These are phyloP conservation scores for Calocybe gangraenosa DNA, from an alignment of 768 basidiomycete genomes.

Conservation along the genomic window DNA sequence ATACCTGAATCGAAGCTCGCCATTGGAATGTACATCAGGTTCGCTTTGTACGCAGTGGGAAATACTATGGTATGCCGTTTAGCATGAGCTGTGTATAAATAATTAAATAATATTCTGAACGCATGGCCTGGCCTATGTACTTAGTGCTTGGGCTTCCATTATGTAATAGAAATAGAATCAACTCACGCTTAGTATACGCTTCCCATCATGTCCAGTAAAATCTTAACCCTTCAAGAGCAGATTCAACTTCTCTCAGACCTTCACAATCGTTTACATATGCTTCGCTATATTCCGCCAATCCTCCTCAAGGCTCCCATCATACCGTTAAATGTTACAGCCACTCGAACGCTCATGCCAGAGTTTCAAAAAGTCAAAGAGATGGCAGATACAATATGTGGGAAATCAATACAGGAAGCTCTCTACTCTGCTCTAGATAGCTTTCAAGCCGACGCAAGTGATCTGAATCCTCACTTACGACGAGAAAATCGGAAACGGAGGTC, in stretches of 20 bases:
- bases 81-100: no score
- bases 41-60: no score
- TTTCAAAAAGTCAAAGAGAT: conserved; percentile 47
- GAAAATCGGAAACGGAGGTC: conserved; percentile 58
- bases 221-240: conserved; percentile 30
- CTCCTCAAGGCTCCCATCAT: conserved; percentile 36
- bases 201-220: conserved; percentile 12
- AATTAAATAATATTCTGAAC: no score
- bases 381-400: conserved; percentile 42
- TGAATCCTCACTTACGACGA: conserved; percentile 41
- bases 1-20: no score
- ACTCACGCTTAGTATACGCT: no score
- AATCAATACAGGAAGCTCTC: conserved; percentile 56
- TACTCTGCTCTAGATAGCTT: conserved; percentile 52
- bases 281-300: conserved; percentile 42
- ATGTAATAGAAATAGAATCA: no score
- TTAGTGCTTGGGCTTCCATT: no score
- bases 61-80: no score
- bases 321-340: conserved; percentile 13
- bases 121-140: no score
- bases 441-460: conserved; percentile 43
- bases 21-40: no score
- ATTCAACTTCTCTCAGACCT: conserved; percentile 45
- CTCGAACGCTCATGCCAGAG: conserved; percentile 29
- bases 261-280: conserved; percentile 35